phyloP scores from a whole-genome alignment of 306 rosid genomes.

The Ceratonia siliqua region DNA sequence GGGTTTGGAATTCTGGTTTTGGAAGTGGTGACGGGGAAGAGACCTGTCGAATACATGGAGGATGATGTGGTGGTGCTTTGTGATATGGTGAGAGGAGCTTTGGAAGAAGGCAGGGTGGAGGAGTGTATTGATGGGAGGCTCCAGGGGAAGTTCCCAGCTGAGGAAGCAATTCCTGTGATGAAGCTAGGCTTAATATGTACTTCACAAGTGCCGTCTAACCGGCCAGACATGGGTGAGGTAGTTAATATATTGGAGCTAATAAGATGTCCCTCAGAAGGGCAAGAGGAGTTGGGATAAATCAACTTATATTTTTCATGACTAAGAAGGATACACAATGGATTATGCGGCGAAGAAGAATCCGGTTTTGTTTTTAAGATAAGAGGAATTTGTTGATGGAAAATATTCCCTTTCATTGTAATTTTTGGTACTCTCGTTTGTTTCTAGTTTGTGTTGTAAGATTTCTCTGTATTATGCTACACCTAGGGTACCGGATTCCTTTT shows the following conservation, averaged over 20 bases:
- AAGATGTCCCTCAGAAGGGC: slow-evolving; percentile 95
- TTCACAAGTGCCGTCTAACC: slow-evolving; percentile 94
- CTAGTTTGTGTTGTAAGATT: slow-evolving; percentile 47
- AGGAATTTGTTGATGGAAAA: slow-evolving; percentile 31
- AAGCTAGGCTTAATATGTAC: slow-evolving; percentile 94
- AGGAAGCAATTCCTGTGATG: slow-evolving; percentile 91
- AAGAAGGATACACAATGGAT: slow-evolving; percentile 46
- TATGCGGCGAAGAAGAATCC: slow-evolving; percentile 97
- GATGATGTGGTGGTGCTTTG: slow-evolving; percentile 98
- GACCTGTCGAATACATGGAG: slow-evolving; percentile 98
- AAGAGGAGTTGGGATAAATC: slow-evolving; percentile 71
- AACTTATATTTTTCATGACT: slow-evolving; percentile 38
- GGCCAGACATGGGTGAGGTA: slow-evolving; percentile 98
- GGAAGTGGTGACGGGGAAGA: slow-evolving; percentile 91
- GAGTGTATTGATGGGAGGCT: slow-evolving; percentile 85
- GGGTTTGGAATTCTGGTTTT: slow-evolving; percentile 88
- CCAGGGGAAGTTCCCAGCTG: slow-evolving; percentile 82
- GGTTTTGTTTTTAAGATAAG: slow-evolving; percentile 51
- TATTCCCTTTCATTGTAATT: slow-evolving; percentile 30
- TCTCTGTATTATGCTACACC: slow-evolving; percentile 47
- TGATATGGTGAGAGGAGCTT: slow-evolving; percentile 92
- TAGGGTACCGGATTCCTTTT: slow-evolving; percentile 90
- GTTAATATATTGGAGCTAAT: slow-evolving; percentile 94
- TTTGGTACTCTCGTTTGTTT: slow-evolving; percentile 38
- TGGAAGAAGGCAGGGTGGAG: slow-evolving; percentile 94